phyloP scores from a whole-genome alignment of 306 rosid species.

The Pyrus pyrifolia region DNA sequence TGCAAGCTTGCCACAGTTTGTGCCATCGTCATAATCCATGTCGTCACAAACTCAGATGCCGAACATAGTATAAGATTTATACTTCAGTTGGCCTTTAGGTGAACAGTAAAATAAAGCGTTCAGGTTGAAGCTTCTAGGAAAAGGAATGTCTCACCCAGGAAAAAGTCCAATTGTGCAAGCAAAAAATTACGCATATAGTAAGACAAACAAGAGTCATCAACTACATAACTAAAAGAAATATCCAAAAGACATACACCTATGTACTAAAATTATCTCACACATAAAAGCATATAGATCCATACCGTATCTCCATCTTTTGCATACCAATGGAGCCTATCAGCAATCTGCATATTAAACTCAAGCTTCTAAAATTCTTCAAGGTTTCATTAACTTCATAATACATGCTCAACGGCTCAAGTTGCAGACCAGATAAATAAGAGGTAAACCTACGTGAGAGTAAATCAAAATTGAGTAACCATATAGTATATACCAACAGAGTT shows the following conservation, averaged over 20 bases:
- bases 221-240: neutral
- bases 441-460: neutral
- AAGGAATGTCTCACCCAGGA: neutral
- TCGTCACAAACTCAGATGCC: neutral
- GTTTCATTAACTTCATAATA: neutral
- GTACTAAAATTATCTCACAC: neutral
- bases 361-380: constrained; percentile 16
- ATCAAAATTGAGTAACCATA: neutral
- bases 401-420: neutral
- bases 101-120: neutral
- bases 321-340: constrained; percentile 70
- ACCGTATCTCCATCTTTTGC: constrained; percentile 67
- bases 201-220: neutral
- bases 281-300: constrained; percentile 14
- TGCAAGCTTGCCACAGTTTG: neutral
- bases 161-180: neutral
- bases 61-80: neutral
- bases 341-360: constrained; percentile 59
- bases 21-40: neutral
- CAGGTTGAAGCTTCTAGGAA: neutral
- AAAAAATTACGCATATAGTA: neutral
- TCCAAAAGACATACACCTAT: constrained; percentile 1
- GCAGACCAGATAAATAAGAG: neutral
- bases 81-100: neutral
- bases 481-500: too few relatives aligned